Evolutionary conservation across 169 alveolate genomes (phyloP).

Genomic region (Cryptosporidium meleagridis): DNA sequence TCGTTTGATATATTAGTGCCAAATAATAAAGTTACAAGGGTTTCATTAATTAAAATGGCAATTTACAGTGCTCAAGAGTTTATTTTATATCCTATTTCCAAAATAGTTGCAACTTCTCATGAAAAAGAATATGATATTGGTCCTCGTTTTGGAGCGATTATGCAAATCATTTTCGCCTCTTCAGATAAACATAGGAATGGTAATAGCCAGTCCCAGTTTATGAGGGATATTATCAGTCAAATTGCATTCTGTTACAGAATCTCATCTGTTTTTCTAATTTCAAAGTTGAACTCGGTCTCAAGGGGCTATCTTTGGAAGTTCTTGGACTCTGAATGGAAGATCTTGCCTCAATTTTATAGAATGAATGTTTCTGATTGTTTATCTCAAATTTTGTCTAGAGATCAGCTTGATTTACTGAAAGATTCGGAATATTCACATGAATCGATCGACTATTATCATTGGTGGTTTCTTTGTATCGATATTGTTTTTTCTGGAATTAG

Average conservation of each 20-base stretch:
- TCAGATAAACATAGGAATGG: neutral
- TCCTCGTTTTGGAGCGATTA: constrained; percentile 22
- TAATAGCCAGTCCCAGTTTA: constrained; percentile 29
- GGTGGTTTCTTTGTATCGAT: constrained; percentile 74
- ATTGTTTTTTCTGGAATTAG: constrained; percentile 53
- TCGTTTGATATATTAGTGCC: constrained; percentile 6
- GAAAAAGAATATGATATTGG: constrained; percentile 62
- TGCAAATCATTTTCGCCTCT: constrained; percentile 41
- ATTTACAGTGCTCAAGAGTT: constrained; percentile 30
- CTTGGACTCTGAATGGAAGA: constrained; percentile 22
- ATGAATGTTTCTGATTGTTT: constrained; percentile 11
- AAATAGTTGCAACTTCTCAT: constrained; percentile 14
- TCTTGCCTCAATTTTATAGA: constrained; percentile 22
- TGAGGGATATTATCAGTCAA: constrained; percentile 32
- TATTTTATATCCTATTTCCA: constrained; percentile 19
- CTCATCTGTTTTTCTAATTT: constrained; percentile 17
- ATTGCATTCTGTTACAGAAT: constrained; percentile 46
- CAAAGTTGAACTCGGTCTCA: constrained; percentile 1
- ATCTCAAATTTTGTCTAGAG: neutral
- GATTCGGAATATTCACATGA: neutral
- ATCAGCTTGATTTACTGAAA: neutral
- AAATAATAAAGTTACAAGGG: constrained; percentile 8
- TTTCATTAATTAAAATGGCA: constrained; percentile 18
- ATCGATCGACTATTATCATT: constrained; percentile 48
- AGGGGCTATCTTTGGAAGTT: constrained; percentile 29